These are phyloP conservation scores for Tremellales sp. DNA, from an alignment of 1,284 basidiomycete species.

Conservation along the genomic window DNA sequence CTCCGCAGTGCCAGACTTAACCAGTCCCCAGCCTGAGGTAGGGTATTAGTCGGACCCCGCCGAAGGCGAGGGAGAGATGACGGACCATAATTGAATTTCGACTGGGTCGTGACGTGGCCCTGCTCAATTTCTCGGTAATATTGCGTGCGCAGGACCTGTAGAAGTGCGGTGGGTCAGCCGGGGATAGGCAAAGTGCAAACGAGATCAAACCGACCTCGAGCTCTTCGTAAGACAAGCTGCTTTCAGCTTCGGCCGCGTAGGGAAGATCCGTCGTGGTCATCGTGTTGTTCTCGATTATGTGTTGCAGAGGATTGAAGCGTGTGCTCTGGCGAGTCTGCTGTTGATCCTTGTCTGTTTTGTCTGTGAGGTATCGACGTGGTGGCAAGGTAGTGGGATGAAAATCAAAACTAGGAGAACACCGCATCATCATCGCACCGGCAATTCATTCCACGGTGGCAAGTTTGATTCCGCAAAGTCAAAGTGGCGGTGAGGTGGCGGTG, in stretches of 20 bases:
- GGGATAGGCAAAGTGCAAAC: not conserved
- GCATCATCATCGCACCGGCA: no score
- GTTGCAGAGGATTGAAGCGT: no score
- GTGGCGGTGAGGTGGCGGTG: no score
- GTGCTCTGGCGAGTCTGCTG: no score
- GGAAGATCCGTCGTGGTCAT: slow-evolving; percentile 77
- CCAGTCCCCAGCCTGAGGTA: slow-evolving; percentile 76
- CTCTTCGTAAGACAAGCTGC: slow-evolving; percentile 82
- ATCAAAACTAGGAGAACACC: no score
- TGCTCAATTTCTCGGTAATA: slow-evolving; percentile 82
- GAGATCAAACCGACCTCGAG: slow-evolving; percentile 61
- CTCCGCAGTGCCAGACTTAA: slow-evolving; percentile 76
- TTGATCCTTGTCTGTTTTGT: no score
- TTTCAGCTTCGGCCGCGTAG: slow-evolving; percentile 91
- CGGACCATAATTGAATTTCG: slow-evolving; percentile 92
- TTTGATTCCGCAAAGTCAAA: no score
- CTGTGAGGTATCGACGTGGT: no score
- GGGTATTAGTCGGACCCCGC: not conserved
- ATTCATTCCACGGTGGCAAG: no score
- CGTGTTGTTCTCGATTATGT: slow-evolving; percentile 7
- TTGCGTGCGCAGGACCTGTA: slow-evolving; percentile 73
- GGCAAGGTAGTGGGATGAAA: no score
- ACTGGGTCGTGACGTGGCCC: slow-evolving; percentile 86
- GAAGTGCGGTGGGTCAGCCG: not conserved
- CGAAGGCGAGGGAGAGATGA: slow-evolving; percentile 4